phyloP scores from a whole-genome alignment of 2,329 filamentous ascomycete genomes.

The Eutypa lata region DNA sequence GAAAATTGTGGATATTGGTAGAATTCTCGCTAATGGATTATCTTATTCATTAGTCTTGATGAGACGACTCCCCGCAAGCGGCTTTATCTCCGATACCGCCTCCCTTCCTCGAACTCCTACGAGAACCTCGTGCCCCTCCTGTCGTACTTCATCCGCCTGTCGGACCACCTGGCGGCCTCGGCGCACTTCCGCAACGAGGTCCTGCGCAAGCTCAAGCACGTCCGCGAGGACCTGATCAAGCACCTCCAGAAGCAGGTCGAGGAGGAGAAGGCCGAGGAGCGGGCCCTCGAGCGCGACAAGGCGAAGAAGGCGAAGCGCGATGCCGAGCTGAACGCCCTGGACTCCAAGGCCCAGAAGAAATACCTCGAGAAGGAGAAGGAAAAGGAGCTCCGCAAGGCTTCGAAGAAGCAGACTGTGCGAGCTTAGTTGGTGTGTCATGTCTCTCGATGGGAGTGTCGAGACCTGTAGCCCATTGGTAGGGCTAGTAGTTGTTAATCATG shows the following conservation, averaged over 20 bases:
- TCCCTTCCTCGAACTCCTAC: constrained; percentile 63
- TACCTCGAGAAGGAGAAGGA: constrained; percentile 78
- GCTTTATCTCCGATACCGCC: constrained; percentile 72
- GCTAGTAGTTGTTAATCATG: not conserved
- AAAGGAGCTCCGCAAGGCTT: constrained; percentile 60
- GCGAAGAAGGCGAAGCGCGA: constrained; percentile 89
- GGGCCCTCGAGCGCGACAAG: constrained; percentile 67
- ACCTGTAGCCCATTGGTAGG: not conserved
- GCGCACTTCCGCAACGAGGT: constrained; percentile 92
- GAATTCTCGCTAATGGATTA: constrained; percentile 4
- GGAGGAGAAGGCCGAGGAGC: constrained; percentile 76
- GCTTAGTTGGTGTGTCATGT: constrained; percentile 32
- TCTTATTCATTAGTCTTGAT: constrained; percentile 64
- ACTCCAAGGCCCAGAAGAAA: constrained; percentile 82
- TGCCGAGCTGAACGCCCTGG: constrained; percentile 70
- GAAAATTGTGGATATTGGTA: too few species aligned
- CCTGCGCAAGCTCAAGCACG: constrained; percentile 73
- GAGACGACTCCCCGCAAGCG: constrained; percentile 85
- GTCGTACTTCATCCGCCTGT: constrained; percentile 76
- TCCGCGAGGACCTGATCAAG: constrained; percentile 75
- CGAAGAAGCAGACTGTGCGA: constrained; percentile 54
- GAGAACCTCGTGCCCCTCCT: constrained; percentile 70
- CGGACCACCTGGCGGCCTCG: constrained; percentile 71
- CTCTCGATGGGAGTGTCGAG: not conserved
- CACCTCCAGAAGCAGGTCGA: constrained; percentile 79